A percentile compares a stretch with the other conserved stretches of the same genome.
These are phyloP conservation scores for Venturia effusa DNA, from an alignment of 2,329 filamentous ascomycete genomes.

Conservation along the genomic window DNA sequence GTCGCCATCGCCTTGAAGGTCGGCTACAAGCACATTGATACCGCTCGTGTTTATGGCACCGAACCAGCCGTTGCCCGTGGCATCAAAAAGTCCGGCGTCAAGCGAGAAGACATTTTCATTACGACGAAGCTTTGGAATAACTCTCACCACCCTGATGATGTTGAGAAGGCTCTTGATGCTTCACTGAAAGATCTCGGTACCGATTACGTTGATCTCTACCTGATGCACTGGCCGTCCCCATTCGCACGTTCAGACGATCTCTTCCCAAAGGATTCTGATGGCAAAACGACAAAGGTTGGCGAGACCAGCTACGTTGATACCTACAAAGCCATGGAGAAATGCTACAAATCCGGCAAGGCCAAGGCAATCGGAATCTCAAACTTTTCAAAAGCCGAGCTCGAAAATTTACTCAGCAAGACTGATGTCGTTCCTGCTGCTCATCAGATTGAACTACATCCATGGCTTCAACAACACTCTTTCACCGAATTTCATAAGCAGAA, in stretches of 20 bases:
- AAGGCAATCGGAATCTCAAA: conserved; percentile 79
- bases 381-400: conserved; percentile 70
- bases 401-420: conserved; percentile 40
- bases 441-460: conserved; percentile 72
- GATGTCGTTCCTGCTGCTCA: conserved; percentile 57
- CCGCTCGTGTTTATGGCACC: conserved; percentile 68
- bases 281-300: conserved; percentile 1
- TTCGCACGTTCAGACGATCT: conserved; percentile 1
- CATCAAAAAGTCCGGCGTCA: conserved; percentile 55
- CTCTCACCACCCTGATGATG: conserved; percentile 52
- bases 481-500: conserved; percentile 42
- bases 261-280: conserved; percentile 1
- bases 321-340: conserved; percentile 54
- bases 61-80: conserved; percentile 62
- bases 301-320: conserved; percentile 7
- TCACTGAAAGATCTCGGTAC: conserved; percentile 52
- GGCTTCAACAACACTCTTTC: conserved; percentile 40
- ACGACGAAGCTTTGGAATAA: conserved; percentile 79
- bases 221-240: conserved; percentile 1
- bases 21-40: conserved; percentile 69
- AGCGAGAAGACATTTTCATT: conserved; percentile 58
- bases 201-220: conserved; percentile 45
- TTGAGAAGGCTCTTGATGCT: conserved; percentile 47
- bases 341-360: conserved; percentile 58
- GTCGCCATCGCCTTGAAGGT: conserved; percentile 56